A percentile compares a stretch with the other conserved stretches of the same genome.
Conservation (phyloP, 331 rosid genomes). For the Quercus tomentella region DNA sequence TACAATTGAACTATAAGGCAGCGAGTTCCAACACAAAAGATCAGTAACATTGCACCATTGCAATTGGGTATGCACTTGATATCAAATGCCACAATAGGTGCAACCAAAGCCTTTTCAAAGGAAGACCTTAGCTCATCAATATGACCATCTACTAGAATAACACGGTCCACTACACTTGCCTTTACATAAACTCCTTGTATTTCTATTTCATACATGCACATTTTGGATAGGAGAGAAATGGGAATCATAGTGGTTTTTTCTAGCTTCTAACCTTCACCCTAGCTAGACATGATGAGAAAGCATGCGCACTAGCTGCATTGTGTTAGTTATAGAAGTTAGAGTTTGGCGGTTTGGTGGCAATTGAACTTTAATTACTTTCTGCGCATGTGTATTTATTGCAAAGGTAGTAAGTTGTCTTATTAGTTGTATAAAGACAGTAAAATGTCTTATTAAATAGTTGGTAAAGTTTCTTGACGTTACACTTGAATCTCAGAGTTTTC, state of each 20-base stretch:
- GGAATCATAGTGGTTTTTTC: not conserved
- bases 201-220: not conserved
- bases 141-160: not conserved
- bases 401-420: too few species aligned
- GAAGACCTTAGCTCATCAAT: not conserved
- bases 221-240: not conserved
- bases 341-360: too few species aligned
- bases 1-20: not conserved
- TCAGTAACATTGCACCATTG: not conserved
- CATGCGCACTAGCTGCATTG: too few species aligned
- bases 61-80: not conserved
- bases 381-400: too few species aligned
- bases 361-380: too few species aligned
- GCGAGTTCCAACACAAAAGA: not conserved
- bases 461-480: not conserved
- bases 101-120: not conserved
- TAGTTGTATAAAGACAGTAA: not conserved
- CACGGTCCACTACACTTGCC: not conserved
- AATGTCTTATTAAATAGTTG: not conserved
- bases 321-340: too few species aligned
- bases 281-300: too few species aligned
- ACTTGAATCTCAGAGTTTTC: not conserved
- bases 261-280: not conserved
- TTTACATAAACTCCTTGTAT: not conserved
- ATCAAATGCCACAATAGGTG: not conserved